These are phyloP conservation scores for Stephania japonica DNA, from an alignment of 164 flowering plant species.

Conservation along the genomic window DNA sequence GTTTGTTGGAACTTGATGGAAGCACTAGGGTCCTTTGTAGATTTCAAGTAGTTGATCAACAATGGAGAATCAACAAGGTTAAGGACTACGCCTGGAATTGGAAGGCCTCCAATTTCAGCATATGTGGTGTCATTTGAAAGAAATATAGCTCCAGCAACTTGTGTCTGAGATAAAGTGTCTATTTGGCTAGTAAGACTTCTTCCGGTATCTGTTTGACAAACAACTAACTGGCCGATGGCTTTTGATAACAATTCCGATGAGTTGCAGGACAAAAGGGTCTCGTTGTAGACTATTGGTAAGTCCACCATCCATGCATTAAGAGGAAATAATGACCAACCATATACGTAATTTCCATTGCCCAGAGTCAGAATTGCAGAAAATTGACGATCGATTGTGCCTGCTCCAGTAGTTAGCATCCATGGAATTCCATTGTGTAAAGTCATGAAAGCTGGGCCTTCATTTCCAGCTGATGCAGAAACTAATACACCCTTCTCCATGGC, in stretches of 20 bases:
- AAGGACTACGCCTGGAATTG: conserved; percentile 29
- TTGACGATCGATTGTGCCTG: conserved; percentile 52
- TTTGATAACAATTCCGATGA: conserved; percentile 20
- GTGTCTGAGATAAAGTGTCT: conserved; percentile 5
- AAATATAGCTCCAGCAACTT: conserved; percentile 27
- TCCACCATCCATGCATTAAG: conserved; percentile 16
- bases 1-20: conserved; percentile 44
- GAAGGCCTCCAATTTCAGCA: not conserved
- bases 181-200: conserved; percentile 14
- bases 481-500: conserved; percentile 51
- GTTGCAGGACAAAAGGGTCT: conserved; percentile 27
- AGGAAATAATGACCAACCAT: conserved; percentile 32
- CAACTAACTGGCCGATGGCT: conserved; percentile 11
- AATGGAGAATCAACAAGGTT: conserved; percentile 16
- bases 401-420: conserved; percentile 60
- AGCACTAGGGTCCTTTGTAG: conserved; percentile 10
- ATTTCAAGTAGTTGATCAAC: conserved; percentile 26
- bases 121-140: conserved; percentile 19
- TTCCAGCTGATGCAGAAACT: conserved; percentile 61
- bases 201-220: conserved; percentile 16
- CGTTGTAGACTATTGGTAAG: conserved; percentile 28
- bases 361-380: conserved; percentile 31
- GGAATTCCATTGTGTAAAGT: conserved; percentile 51
- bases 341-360: conserved; percentile 29
- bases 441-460: conserved; percentile 39